Evolutionary conservation across 495 filamentous ascomycete species (phyloP), one percentile per base, ranked within the genome.

Genomic region (Friedmanniomyces simplex): DNA sequence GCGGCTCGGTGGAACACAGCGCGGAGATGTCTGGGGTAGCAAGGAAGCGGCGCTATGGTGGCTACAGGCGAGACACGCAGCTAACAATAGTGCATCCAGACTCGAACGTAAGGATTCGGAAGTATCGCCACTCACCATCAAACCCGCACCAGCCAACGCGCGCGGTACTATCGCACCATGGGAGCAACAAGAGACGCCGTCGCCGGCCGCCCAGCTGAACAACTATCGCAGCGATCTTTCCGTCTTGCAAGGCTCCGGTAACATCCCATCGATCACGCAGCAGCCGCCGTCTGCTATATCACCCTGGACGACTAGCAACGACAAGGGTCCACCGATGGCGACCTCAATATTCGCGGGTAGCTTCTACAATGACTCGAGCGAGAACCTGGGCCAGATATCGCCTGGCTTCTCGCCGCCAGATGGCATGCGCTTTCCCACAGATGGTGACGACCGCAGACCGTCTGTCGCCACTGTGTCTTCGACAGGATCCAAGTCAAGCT

Each of bases 381-480:
- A 87, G 54, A 80, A 80, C 66, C 61, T 82, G 6, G 79, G 77
- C 5, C 89, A 78, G 73, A 74, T 79, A 63, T 89, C 77, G 55
- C 86, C 79, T 18, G 82, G 74, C 60, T 80, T 88, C 57, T 82
- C 89, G 16, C 79, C 85, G 14, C 77, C 80, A 18, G 81, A 80
- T 30, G 76, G 80, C 26, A 86, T 79, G 65, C 87, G 89, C 55
- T 88, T 86, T 26, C 78, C 84, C 13, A 83, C 84, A 32, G 72
- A 78, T 63, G 76, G 77, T 51, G 87, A 95, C 52, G 82, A 88
- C 57, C 77, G 93, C 52, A 79, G 94, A 50, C 94, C 94, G 12
- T 97, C 94, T 21, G 78, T 90, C 55, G 88, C 89, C 10, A 94
- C 87, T 39, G 85, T 87, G 6, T 95, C 91, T 67, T 97, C 93